Percentiles rank a stretch among this genome's conserved stretches.
These are phyloP conservation scores for Daldinia decipiens DNA, from an alignment of 495 filamentous ascomycete species.

Conservation along the genomic window DNA sequence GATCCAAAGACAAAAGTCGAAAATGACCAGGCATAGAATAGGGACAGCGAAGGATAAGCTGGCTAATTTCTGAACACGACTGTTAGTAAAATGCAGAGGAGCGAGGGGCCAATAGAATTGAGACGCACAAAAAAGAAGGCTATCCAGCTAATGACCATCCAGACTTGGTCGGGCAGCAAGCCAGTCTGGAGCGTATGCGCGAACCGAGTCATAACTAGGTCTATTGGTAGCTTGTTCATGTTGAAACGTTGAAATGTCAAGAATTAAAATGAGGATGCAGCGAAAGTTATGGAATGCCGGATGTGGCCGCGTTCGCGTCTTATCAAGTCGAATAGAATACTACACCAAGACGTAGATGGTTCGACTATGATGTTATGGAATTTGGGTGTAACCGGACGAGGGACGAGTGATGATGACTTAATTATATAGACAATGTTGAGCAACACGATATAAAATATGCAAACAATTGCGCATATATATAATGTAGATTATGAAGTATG, in stretches of 20 bases:
- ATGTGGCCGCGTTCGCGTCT: slow-evolving; percentile 25
- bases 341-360: slow-evolving; percentile 2
- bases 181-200: slow-evolving; percentile 25
- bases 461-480: neutral
- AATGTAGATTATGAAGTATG: neutral
- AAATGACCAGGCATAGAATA: slow-evolving; percentile 49
- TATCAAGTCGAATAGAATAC: slow-evolving; percentile 16
- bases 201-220: slow-evolving; percentile 38
- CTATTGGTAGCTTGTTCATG: slow-evolving; percentile 34
- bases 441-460: neutral
- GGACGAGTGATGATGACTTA: slow-evolving; percentile 4
- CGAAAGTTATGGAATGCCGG: slow-evolving; percentile 1
- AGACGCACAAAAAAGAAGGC: slow-evolving; percentile 46
- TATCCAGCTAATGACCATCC: slow-evolving; percentile 46
- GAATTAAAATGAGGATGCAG: neutral
- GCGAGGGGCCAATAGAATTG: neutral
- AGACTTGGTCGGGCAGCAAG: slow-evolving; percentile 33
- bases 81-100: slow-evolving; percentile 16
- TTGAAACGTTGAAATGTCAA: slow-evolving; percentile 14
- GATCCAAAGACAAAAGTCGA: slow-evolving; percentile 58
- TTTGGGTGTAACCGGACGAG: neutral
- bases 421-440: neutral
- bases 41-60: slow-evolving; percentile 45
- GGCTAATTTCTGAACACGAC: slow-evolving; percentile 38
- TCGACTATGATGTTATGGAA: slow-evolving; percentile 16